phyloP scores from a whole-genome alignment of 2,329 filamentous ascomycete genomes.

The Byssothecium circinans region DNA sequence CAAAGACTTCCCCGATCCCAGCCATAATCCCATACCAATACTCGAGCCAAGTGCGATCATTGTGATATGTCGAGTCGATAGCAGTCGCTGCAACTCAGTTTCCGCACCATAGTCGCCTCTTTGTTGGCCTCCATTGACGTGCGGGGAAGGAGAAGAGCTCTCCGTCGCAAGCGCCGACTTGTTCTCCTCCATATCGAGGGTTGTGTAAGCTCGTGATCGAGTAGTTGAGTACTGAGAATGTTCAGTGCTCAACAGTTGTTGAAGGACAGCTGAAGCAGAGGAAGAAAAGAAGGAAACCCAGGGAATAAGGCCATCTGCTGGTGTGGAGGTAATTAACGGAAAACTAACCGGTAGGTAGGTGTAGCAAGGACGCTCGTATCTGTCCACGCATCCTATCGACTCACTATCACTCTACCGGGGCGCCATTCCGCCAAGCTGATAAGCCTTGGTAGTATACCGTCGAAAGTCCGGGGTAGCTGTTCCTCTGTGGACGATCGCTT shows the following conservation, averaged over 20 bases:
- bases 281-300: no score
- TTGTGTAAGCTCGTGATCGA: not conserved
- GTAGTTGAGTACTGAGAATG: no score
- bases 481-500: not conserved
- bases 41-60: constrained; percentile 46
- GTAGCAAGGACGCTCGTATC: not conserved
- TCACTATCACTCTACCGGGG: not conserved
- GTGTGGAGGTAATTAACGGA: no score
- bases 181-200: not conserved
- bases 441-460: not conserved
- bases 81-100: constrained; percentile 42
- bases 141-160: not conserved
- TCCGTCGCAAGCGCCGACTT: not conserved
- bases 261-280: no score
- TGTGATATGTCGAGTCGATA: constrained; percentile 47
- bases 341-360: no score
- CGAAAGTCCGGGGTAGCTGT: not conserved
- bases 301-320: no score
- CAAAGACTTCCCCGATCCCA: constrained; percentile 50
- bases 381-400: not conserved
- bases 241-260: no score
- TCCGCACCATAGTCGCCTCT: constrained; percentile 29
- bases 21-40: constrained; percentile 51
- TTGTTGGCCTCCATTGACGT: not conserved
- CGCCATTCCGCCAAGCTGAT: constrained; percentile 3